Conservation (phyloP, 2,329 filamentous ascomycete species). For the Microdochium paspali region DNA sequence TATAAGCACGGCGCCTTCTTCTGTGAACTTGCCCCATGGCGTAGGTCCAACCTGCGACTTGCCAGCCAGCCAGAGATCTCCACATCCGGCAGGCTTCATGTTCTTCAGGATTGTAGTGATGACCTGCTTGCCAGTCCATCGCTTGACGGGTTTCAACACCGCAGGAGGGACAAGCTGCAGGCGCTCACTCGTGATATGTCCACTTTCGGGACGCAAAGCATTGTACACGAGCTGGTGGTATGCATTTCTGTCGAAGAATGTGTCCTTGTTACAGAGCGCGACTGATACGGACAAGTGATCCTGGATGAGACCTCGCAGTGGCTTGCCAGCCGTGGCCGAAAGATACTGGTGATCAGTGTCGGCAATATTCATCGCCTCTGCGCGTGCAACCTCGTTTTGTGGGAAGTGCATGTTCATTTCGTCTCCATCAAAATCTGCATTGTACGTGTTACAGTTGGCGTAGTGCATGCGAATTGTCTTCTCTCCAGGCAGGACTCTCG, state of each 20-base stretch:
- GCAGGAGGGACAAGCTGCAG: constrained; percentile 76
- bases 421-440: constrained; percentile 97
- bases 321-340: constrained; percentile 86
- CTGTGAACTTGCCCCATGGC: constrained; percentile 64
- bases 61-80: constrained; percentile 69
- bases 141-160: constrained; percentile 66
- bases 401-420: constrained; percentile 99
- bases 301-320: constrained; percentile 90
- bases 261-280: constrained; percentile 81
- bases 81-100: constrained; percentile 68
- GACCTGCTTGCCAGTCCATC: constrained; percentile 96
- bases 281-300: constrained; percentile 96
- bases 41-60: constrained; percentile 70
- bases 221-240: constrained; percentile 94
- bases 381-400: constrained; percentile 88
- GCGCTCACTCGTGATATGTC: constrained; percentile 74
- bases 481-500: constrained; percentile 83
- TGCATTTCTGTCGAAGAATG: constrained; percentile 77
- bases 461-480: constrained; percentile 99
- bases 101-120: constrained; percentile 91
- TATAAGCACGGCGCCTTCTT: constrained; percentile 76
- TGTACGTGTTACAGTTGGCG: constrained; percentile 98
- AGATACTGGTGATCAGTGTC: constrained; percentile 98
- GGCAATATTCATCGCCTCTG: constrained; percentile 86
- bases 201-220: constrained; percentile 80